A percentile compares a stretch with the other conserved stretches of the same genome.
Conservation (phyloP, 2,329 filamentous ascomycete genomes). For the Colletotrichum sublineola region DNA sequence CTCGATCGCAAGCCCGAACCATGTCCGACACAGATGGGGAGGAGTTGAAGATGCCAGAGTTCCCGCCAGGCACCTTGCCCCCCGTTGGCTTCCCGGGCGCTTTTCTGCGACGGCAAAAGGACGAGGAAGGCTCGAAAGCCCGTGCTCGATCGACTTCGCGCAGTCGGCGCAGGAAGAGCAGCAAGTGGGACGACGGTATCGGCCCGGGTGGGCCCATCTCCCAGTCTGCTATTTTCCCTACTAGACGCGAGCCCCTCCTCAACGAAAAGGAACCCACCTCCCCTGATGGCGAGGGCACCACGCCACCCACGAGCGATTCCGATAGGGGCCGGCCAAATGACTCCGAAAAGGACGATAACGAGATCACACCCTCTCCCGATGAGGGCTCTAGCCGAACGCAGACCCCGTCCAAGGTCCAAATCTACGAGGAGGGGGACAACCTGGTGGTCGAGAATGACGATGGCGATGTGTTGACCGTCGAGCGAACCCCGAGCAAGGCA, state of each 20-base stretch:
- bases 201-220: constrained; percentile 89
- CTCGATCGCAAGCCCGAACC: constrained; percentile 85
- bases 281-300: constrained; percentile 42
- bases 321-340: constrained; percentile 33
- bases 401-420: constrained; percentile 63
- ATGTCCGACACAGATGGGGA: constrained; percentile 84
- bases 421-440: constrained; percentile 85
- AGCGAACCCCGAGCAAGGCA: constrained; percentile 56
- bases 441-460: constrained; percentile 88
- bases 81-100: constrained; percentile 79
- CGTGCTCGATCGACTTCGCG: constrained; percentile 64
- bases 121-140: constrained; percentile 73
- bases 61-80: constrained; percentile 78
- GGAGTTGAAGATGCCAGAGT: constrained; percentile 70
- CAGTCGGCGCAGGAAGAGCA: constrained; percentile 72
- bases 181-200: constrained; percentile 77
- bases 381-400: constrained; percentile 30
- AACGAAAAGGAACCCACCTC: constrained; percentile 47
- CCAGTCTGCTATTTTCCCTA: constrained; percentile 89
- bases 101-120: constrained; percentile 86
- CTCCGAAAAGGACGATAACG: constrained; percentile 34
- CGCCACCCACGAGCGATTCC: constrained; percentile 22
- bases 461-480: constrained; percentile 84
- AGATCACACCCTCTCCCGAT: constrained; percentile 36
- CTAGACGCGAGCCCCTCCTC: constrained; percentile 53